Evolutionary conservation across 345 rosid genomes (phyloP).

Genomic region (Laguncularia racemosa): DNA sequence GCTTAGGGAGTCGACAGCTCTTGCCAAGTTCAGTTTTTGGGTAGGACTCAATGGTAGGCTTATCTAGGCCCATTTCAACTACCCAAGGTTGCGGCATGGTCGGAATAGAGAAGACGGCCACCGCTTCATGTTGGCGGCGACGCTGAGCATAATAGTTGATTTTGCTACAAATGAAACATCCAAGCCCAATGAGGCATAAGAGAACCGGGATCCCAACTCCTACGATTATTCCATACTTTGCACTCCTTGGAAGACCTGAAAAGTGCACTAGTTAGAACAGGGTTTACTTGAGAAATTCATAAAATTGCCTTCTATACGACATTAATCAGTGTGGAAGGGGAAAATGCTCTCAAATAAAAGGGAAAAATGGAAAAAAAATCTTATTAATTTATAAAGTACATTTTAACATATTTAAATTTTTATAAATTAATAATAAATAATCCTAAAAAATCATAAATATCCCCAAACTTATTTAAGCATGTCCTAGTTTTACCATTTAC

Average conservation of each 20-base stretch:
- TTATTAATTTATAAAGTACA: too few relatives aligned
- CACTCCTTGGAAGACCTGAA: conserved; percentile 32
- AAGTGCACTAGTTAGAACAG: too few relatives aligned
- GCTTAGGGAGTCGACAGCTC: conserved; percentile 42
- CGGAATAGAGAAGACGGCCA: not conserved
- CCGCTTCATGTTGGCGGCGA: not conserved
- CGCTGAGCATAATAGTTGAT: not conserved
- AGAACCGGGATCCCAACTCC: conserved; percentile 47
- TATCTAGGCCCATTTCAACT: conserved; percentile 26
- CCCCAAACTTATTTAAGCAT: too few relatives aligned
- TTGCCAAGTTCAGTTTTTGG: conserved; percentile 44
- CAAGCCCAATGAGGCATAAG: conserved; percentile 31
- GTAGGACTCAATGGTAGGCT: conserved; percentile 38
- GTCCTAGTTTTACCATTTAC: too few relatives aligned
- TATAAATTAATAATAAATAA: too few relatives aligned
- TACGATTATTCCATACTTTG: conserved; percentile 34
- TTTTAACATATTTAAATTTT: too few relatives aligned
- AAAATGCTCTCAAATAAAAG: too few relatives aligned
- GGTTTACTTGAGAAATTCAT: too few relatives aligned
- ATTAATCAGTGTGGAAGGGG: too few relatives aligned
- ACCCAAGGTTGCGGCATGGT: not conserved
- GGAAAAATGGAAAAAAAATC: too few relatives aligned
- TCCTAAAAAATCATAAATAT: too few relatives aligned
- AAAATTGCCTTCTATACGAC: too few relatives aligned
- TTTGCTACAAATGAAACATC: conserved; percentile 16